Evolutionary conservation across 116 monocot genomes (phyloP).

Genomic region (Phalaenopsis hybrid): DNA sequence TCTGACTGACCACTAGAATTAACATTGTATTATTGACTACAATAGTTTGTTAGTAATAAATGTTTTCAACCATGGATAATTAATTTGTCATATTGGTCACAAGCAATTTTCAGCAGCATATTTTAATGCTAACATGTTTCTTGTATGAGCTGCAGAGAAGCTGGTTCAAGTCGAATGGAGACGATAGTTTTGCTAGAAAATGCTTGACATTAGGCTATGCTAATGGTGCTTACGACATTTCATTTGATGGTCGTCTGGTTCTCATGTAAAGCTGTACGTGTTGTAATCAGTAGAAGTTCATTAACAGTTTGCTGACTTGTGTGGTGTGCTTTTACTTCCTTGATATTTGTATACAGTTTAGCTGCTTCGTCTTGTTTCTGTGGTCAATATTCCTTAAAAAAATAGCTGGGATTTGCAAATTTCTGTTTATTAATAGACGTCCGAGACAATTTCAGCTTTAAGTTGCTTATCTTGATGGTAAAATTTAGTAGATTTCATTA

Average conservation of each 20-base stretch:
- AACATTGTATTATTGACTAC: not conserved
- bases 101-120: not conserved
- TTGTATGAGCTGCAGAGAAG: constrained; percentile 24
- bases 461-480: too few species aligned
- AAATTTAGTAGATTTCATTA: too few species aligned
- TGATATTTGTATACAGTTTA: too few species aligned
- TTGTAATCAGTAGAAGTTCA: not conserved
- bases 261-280: not conserved
- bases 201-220: not conserved
- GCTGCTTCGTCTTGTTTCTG: too few species aligned
- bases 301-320: not conserved
- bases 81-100: not conserved
- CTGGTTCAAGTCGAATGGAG: constrained; percentile 46
- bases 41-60: not conserved
- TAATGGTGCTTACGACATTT: not conserved
- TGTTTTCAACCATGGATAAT: not conserved
- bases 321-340: too few species aligned
- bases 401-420: too few species aligned
- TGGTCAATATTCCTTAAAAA: too few species aligned
- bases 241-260: not conserved
- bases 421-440: too few species aligned
- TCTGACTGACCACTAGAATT: too few species aligned
- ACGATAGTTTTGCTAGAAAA: constrained; percentile 12
- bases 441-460: too few species aligned
- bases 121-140: not conserved